These are phyloP conservation scores for Kodamaea arcana DNA, from an alignment of 1,139 yeast genomes.

Conservation along the genomic window DNA sequence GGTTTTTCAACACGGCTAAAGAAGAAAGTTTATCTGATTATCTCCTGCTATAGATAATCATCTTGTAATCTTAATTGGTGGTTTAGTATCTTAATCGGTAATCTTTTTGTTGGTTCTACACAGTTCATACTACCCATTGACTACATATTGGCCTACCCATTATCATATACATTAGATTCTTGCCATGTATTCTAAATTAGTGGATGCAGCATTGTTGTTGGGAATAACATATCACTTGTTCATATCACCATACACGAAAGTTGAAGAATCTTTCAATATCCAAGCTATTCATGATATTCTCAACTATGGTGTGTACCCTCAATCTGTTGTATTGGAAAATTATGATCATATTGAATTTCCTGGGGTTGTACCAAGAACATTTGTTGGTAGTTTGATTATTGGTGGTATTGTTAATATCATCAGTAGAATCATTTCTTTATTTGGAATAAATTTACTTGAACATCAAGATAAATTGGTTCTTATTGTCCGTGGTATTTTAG, in stretches of 20 bases:
- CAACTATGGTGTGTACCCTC: constrained; percentile 51
- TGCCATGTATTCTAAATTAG: constrained; percentile 18
- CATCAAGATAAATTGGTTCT: constrained; percentile 44
- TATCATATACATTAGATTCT: too few relatives aligned
- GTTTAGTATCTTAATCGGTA: too few relatives aligned
- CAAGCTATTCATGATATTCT: constrained; percentile 87
- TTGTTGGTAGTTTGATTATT: constrained; percentile 65
- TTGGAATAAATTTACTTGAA: constrained; percentile 19
- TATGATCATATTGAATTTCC: constrained; percentile 81
- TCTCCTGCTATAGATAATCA: too few relatives aligned
- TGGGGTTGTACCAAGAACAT: constrained; percentile 86
- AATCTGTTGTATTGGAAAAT: constrained; percentile 28
- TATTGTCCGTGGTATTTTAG: constrained; percentile 50
- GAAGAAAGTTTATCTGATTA: too few relatives aligned
- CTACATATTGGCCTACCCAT: too few relatives aligned
- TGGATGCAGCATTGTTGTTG: constrained; percentile 25
- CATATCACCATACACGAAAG: constrained; percentile 80
- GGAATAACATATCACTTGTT: constrained; percentile 43
- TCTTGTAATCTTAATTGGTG: too few relatives aligned
- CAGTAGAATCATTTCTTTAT: constrained; percentile 17
- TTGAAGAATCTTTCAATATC: constrained; percentile 88
- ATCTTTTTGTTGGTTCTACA: too few relatives aligned
- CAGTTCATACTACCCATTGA: too few relatives aligned
- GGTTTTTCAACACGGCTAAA: too few relatives aligned
- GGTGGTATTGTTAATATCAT: constrained; percentile 35